Conservation (phyloP, 805 yeast genomes). For the Kluyveromyces lactis region DNA sequence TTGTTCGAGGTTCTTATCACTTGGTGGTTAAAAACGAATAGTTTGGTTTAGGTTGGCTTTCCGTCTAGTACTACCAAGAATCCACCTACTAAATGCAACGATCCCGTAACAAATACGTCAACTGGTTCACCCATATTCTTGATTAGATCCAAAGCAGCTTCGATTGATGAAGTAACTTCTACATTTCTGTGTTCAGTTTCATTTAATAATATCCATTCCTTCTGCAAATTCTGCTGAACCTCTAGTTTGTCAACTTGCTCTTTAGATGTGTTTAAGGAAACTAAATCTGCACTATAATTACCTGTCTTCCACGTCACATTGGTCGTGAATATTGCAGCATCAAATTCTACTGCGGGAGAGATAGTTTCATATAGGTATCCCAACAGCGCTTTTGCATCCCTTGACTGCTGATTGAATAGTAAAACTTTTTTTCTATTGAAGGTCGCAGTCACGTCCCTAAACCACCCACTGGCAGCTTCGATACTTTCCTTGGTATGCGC, state of each 20-base stretch:
- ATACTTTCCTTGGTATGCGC: constrained; percentile 92
- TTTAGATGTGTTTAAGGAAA: constrained; percentile 75
- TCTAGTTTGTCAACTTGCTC: constrained; percentile 70
- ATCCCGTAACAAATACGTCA: constrained; percentile 89
- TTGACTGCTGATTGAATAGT: constrained; percentile 88
- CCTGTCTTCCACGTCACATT: constrained; percentile 90
- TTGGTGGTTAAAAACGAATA: background rate
- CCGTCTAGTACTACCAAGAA: constrained; percentile 74
- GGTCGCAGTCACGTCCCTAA: constrained; percentile 26
- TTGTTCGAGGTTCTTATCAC: background rate
- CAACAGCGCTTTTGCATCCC: constrained; percentile 69
- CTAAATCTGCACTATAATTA: constrained; percentile 67
- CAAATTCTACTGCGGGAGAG: constrained; percentile 42
- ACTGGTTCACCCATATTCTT: constrained; percentile 29
- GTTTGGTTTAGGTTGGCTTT: constrained; percentile 7
- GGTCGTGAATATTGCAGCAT: constrained; percentile 77
- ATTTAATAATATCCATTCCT: constrained; percentile 45
- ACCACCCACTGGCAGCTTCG: constrained; percentile 79
- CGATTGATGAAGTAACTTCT: constrained; percentile 64
- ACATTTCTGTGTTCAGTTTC: constrained; percentile 36
- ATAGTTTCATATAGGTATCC: constrained; percentile 41
- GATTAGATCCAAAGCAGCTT: constrained; percentile 54
- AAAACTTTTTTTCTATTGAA: constrained; percentile 37
- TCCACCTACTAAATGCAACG: constrained; percentile 92
- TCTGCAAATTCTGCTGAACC: constrained; percentile 71